Percentiles rank a stretch among this genome's conserved stretches.
Evolutionary conservation across 2,329 filamentous ascomycete species (phyloP).

Genomic region (Tolypocladium paradoxum): DNA sequence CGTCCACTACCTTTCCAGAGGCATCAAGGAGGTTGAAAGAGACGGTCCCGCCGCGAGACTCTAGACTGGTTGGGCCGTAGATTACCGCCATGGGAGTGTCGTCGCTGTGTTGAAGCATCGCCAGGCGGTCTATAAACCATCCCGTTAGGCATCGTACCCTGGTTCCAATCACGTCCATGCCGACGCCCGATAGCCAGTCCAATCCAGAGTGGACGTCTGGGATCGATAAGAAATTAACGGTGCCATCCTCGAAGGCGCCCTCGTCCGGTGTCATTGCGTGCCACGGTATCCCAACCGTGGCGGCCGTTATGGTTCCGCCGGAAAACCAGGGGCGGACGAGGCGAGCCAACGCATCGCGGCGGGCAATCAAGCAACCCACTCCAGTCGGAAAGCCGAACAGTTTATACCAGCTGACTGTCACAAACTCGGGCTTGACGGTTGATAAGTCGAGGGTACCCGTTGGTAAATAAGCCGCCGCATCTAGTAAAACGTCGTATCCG

Average conservation of each 20-base stretch:
- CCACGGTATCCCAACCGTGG: conserved; percentile 19
- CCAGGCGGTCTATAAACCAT: conserved; percentile 22
- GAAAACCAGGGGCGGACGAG: conserved; percentile 28
- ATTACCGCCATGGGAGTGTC: conserved; percentile 20
- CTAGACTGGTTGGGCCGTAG: conserved; percentile 22
- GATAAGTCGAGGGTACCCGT: conserved; percentile 23
- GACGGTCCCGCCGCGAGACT: conserved; percentile 23
- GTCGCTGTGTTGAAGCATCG: conserved; percentile 18
- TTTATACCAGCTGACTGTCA: conserved; percentile 30
- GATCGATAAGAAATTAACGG: conserved; percentile 26
- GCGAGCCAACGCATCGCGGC: conserved; percentile 16
- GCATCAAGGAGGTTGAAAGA: conserved; percentile 27
- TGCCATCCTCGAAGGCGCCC: conserved; percentile 29
- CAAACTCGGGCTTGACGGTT: conserved; percentile 24
- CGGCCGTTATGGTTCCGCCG: conserved; percentile 26
- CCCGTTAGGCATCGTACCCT: conserved; percentile 25
- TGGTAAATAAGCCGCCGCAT: conserved; percentile 28
- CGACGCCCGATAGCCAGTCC: conserved; percentile 21
- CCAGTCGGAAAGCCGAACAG: conserved; percentile 31
- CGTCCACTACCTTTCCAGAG: conserved; percentile 21
- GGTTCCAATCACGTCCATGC: conserved; percentile 15
- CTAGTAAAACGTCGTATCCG: conserved; percentile 29
- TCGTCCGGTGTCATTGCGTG: conserved; percentile 16
- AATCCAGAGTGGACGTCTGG: conserved; percentile 26
- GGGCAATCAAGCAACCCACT: conserved; percentile 27